Evolutionary conservation across 1,139 yeast genomes (phyloP).

Genomic region (Suhomyces taliae): DNA sequence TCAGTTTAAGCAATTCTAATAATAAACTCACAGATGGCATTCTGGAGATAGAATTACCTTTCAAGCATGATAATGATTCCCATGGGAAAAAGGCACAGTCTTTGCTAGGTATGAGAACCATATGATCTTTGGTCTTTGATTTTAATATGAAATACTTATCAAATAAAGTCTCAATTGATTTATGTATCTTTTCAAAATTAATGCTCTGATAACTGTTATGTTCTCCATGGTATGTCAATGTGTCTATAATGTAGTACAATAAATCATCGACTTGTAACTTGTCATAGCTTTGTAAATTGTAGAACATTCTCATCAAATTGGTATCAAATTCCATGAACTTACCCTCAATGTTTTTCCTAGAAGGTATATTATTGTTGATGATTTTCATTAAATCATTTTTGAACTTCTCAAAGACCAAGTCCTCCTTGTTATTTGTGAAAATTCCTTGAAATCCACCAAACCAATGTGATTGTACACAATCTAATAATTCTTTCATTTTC

Average conservation of each 20-base stretch:
- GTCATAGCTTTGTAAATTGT: constrained; percentile 41
- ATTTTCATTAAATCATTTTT: constrained; percentile 34
- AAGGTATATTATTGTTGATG: constrained; percentile 35
- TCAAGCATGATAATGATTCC: constrained; percentile 72
- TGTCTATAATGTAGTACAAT: constrained; percentile 60
- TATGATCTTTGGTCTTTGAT: constrained; percentile 41
- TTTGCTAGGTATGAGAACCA: constrained; percentile 67
- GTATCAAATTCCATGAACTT: constrained; percentile 45
- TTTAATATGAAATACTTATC: constrained; percentile 39
- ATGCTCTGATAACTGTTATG: constrained; percentile 63
- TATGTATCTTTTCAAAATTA: constrained; percentile 53
- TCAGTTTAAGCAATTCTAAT: constrained; percentile 36
- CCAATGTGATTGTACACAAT: constrained; percentile 65
- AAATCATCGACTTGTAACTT: constrained; percentile 57
- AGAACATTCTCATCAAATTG: constrained; percentile 51
- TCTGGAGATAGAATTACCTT: constrained; percentile 61
- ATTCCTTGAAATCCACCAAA: constrained; percentile 77
- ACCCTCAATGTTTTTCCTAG: constrained; percentile 22
- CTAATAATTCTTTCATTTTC: constrained; percentile 53
- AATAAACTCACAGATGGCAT: constrained; percentile 66
- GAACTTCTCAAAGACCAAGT: constrained; percentile 34
- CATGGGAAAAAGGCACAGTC: constrained; percentile 74
- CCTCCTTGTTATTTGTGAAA: constrained; percentile 39
- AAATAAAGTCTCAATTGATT: constrained; percentile 23
- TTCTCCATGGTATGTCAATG: constrained; percentile 62